Evolutionary conservation across 148 eudicot genomes (phyloP), one percentile per base, ranked within the genome.

Genomic region (Amaranthus cruentus): DNA sequence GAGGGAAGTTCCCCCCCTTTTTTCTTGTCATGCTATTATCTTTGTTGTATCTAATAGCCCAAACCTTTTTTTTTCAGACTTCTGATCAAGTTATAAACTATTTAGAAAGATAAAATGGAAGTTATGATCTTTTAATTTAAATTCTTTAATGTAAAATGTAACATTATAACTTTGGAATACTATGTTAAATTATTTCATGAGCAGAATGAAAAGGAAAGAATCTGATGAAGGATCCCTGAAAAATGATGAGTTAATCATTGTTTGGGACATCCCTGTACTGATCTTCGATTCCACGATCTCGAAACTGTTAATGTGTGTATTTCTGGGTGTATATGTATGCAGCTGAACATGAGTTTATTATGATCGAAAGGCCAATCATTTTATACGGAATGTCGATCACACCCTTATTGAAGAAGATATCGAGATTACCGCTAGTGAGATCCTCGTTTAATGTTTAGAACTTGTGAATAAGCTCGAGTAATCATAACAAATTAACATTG

Each of bases 121-220:
- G 72, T 72, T 69, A 72, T 59, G 72, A 56, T 72, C 76, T 77
- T 72, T 77, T 54, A 72, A 65, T 72, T 77, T 42, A 72, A 77
- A 77, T 49, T 77, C 66, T 54, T 72, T 77, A 71, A 58, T 77
- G 76, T 72, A 77, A 77, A 77, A 77, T 77, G 80, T 72, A 72
- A 71, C 75, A 72, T 54, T 76, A 58, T 72, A 76, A 77, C 71
- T 71, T 13, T 58, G 71, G 71, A 66, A 55, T 69, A 62, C 69
- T 55, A 4, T 76, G 69, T 54, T 62, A 76, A 70, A 77, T 71
- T 55, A 63, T 70, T 77, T 64, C 58, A 64, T 55, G 70, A 70
- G 79, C 70, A 71, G 75, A 76, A 68, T 52, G 63, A 74, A 66
- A 8, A 66, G 15, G 76, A 67, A 69, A 63, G 65, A 77, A 63